Evolutionary conservation across 208 protist genomes (phyloP), one percentile per base, ranked within the genome.

Genomic region (Trypanosomatidae sp.): DNA sequence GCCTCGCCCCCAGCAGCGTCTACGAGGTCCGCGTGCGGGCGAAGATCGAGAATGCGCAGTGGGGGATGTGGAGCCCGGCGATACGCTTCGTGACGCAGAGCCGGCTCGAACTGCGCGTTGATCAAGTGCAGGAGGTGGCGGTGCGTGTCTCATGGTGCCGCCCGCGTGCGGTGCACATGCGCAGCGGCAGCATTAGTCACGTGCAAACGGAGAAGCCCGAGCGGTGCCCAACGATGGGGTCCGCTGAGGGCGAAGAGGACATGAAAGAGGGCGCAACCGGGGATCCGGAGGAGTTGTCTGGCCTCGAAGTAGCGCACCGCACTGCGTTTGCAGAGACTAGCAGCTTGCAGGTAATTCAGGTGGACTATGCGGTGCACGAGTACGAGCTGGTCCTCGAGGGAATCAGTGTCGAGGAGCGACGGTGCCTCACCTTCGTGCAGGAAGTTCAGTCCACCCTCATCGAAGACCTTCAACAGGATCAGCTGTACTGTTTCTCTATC

Each of bases 1-100:
- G 82, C 58, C 87, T 98, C 28, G 71, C 90, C 3, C 91, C 89
- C 69, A 94, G 90, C 80, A 91, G 85, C 58, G 94, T 97, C 28
- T 98, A 98, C 76, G 84, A 82, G 25, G 82, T 98, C 49, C 82
- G 89, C 17, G 84, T 95, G 56, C 86, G 92, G 3, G 89, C 89
- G 3, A 86, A 93, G 69, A 84, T 80, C 25, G 86, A 91, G 70
- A 79, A 81, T 49, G 89, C 85, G 36, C 77, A 86, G 53, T 98
- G 92, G 91, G 92, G 92, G n/a, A 84, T 86, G 68, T 98, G 94
- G 92, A 96, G 92, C 77, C 28, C 73, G 12, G 56, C 82, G 15
- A 93, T 84, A 19, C 90, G 91, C 74, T 94, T 97, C 71, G 79
- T 96, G 13, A 97, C 92, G 17, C 87, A 93, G 74, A 88, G 88